Conservation (phyloP, 805 yeast species). For the Kurtzmaniella fragi region DNA sequence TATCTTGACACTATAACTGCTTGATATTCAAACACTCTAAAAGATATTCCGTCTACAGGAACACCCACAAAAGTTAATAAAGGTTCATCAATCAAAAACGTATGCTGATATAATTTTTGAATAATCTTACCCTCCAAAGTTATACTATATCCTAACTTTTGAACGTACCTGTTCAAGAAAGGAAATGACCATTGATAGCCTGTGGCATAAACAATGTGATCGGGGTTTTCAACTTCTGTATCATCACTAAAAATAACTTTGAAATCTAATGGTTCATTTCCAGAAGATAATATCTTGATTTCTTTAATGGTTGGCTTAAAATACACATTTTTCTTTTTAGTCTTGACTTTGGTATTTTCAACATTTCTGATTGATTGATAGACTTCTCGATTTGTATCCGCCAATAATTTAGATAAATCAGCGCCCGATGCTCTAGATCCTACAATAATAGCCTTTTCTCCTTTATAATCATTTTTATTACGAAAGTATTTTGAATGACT, state of each 20-base stretch:
- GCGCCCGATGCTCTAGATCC: conserved; percentile 19
- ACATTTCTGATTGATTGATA: conserved; percentile 25
- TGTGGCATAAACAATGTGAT: conserved; percentile 62
- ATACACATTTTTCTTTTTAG: conserved; percentile 11
- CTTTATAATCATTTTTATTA: conserved; percentile 23
- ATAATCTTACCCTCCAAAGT: conserved; percentile 20
- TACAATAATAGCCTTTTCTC: conserved; percentile 23
- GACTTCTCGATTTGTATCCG: conserved; percentile 17
- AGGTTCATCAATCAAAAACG: conserved; percentile 55
- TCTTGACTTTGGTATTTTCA: conserved; percentile 3
- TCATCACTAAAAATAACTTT: conserved; percentile 48
- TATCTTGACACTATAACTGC: conserved; percentile 62
- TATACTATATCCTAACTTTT: conserved; percentile 36
- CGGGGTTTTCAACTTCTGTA: conserved; percentile 40
- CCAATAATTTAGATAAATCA: conserved; percentile 25
- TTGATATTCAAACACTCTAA: conserved; percentile 57
- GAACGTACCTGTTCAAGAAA: conserved; percentile 33
- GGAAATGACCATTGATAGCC: conserved; percentile 71
- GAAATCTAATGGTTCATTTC: conserved; percentile 25
- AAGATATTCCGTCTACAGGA: conserved; percentile 59
- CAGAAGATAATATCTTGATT: conserved; percentile 8
- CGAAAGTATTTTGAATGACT: conserved; percentile 44
- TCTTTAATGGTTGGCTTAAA: conserved; percentile 20
- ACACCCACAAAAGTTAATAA: conserved; percentile 59
- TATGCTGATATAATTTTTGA: conserved; percentile 53